These are phyloP conservation scores for Globisporangium orthogonon DNA, from an alignment of 352 stramenopile species.

Conservation along the genomic window DNA sequence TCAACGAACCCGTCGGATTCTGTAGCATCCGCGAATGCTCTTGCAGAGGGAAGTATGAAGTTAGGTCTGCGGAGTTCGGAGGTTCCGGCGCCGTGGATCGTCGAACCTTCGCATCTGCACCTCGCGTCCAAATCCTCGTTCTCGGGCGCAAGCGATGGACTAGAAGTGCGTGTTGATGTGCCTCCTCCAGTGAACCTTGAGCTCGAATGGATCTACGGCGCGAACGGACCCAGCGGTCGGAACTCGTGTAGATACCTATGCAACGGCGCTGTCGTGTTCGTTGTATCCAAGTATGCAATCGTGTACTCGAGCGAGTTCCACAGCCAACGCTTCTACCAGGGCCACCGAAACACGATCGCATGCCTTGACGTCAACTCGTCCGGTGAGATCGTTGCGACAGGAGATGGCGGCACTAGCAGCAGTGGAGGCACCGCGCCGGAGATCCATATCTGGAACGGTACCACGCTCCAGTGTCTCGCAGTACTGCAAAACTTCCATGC, in stretches of 20 bases:
- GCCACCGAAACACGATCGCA: conserved; percentile 48
- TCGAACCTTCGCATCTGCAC: conserved; percentile 25
- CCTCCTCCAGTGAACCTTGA: conserved; percentile 57
- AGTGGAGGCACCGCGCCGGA: conserved; percentile 18
- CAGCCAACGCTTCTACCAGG: conserved; percentile 65
- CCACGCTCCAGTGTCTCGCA: conserved; percentile 61
- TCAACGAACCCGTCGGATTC: too few relatives aligned
- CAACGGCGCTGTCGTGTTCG: conserved; percentile 62
- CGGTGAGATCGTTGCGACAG: conserved; percentile 63
- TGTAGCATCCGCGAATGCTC: not conserved
- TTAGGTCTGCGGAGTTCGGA: conserved; percentile 10
- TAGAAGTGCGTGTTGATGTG: conserved; percentile 13
- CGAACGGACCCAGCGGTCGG: conserved; percentile 30
- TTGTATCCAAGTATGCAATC: conserved; percentile 68
- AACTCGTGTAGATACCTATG: conserved; percentile 44
- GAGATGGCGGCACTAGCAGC: conserved; percentile 20
- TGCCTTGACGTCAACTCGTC: conserved; percentile 55
- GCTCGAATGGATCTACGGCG: conserved; percentile 77
- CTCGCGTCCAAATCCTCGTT: conserved; percentile 2
- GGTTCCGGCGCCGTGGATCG: conserved; percentile 35
- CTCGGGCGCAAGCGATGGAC: not conserved
- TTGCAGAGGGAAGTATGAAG: not conserved
- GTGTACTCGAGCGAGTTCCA: conserved; percentile 58
- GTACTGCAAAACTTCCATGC: conserved; percentile 62
- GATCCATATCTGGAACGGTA: conserved; percentile 69